Conservation (phyloP, 768 basidiomycete genomes). For the Phallus indusiatus region DNA sequence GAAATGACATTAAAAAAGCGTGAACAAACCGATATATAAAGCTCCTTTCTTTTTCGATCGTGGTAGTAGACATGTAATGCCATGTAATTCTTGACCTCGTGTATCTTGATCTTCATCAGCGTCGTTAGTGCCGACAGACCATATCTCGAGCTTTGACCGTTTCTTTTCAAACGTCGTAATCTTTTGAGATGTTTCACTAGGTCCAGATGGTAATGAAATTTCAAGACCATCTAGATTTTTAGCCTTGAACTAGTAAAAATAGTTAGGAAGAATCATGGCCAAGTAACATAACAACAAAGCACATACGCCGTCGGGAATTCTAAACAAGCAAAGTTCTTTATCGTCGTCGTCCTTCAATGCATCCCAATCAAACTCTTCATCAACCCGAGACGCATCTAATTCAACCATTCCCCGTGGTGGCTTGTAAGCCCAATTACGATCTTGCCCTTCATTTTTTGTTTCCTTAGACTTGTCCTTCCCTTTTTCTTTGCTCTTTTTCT, state of each 20-base stretch:
- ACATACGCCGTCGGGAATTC: constrained; percentile 59
- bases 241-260: constrained; percentile 44
- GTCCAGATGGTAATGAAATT: constrained; percentile 34
- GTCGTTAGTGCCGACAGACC: constrained; percentile 39
- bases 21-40: constrained; percentile 43
- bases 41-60: constrained; percentile 50
- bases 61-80: constrained; percentile 55
- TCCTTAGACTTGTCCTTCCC: not conserved
- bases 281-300: not conserved
- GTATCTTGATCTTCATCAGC: constrained; percentile 18
- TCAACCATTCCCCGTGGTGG: constrained; percentile 46
- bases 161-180: constrained; percentile 47
- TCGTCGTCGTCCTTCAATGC: constrained; percentile 42
- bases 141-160: constrained; percentile 50
- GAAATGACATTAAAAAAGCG: not conserved
- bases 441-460: constrained; percentile 11
- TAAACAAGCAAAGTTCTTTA: constrained; percentile 61
- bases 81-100: constrained; percentile 56
- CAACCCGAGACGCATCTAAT: constrained; percentile 33
- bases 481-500: not conserved
- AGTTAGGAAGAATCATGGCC: not conserved
- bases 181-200: constrained; percentile 24
- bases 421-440: constrained; percentile 49
- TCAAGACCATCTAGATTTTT: constrained; percentile 49
- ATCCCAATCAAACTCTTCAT: constrained; percentile 61